Percentiles rank a stretch among this genome's conserved stretches.
Conservation (phyloP, 345 rosid genomes). For the Toxicodendron radicans region DNA sequence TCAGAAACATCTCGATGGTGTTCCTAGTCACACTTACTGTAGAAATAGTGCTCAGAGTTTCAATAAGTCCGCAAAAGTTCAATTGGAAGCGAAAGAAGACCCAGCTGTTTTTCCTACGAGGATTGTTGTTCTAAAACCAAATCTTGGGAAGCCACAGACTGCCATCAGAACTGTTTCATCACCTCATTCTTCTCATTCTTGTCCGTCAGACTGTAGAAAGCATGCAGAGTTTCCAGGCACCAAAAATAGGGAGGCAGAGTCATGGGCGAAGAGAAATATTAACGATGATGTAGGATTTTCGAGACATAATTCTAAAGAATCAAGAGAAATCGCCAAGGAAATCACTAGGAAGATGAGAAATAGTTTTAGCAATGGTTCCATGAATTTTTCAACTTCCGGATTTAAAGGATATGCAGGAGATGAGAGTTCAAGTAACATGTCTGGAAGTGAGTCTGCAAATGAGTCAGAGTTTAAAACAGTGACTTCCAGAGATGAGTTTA, state of each 20-base stretch:
- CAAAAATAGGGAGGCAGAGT: constrained; percentile 34
- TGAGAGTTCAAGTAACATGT: constrained; percentile 67
- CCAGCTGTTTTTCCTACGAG: constrained; percentile 51
- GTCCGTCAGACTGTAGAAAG: constrained; percentile 42
- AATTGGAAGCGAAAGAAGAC: constrained; percentile 40
- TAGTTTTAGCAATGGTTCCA: constrained; percentile 37
- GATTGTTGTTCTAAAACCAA: constrained; percentile 93
- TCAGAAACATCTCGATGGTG: constrained; percentile 33
- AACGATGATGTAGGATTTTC: constrained; percentile 43
- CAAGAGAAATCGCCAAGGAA: constrained; percentile 65
- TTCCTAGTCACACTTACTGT: constrained; percentile 29
- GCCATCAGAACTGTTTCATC: constrained; percentile 47
- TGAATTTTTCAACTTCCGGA: constrained; percentile 46
- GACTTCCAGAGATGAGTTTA: constrained; percentile 43
- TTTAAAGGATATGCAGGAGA: constrained; percentile 73
- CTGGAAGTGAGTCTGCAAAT: constrained; percentile 70
- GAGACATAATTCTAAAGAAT: constrained; percentile 61
- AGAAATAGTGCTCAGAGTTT: constrained; percentile 35
- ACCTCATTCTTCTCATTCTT: constrained; percentile 49
- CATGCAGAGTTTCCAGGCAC: constrained; percentile 37
- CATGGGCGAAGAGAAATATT: constrained; percentile 42
- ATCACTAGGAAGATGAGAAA: constrained; percentile 65
- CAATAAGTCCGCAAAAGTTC: constrained; percentile 38
- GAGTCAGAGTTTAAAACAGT: constrained; percentile 52
- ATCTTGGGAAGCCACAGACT: constrained; percentile 55